phyloP scores from a whole-genome alignment of 345 rosid genomes.

The Pseudoturritis turrita region DNA sequence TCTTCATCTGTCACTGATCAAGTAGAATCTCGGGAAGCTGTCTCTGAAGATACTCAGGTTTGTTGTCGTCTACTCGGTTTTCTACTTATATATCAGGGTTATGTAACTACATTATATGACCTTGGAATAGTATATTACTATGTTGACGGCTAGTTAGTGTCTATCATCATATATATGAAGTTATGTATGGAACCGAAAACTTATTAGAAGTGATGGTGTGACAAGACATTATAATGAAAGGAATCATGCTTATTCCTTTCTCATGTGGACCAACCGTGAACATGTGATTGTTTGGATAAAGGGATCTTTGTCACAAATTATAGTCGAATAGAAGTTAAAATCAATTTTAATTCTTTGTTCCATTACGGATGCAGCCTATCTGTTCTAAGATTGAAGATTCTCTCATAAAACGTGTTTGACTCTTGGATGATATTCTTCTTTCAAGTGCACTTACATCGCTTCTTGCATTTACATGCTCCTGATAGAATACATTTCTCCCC shows the following conservation, averaged over 20 bases:
- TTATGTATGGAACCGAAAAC: background rate
- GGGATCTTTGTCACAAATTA: background rate
- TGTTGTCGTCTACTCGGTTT: background rate
- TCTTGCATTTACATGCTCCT: background rate
- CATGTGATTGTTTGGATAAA: background rate
- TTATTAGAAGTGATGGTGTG: background rate
- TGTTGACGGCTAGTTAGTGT: background rate
- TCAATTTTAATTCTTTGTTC: background rate
- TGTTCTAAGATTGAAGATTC: background rate
- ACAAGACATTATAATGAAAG: background rate
- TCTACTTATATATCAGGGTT: background rate
- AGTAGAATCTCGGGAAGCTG: conserved; percentile 33
- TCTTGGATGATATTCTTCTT: background rate
- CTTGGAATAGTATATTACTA: background rate
- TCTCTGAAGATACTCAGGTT: conserved; percentile 55
- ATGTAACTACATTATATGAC: background rate
- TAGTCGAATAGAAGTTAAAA: background rate
- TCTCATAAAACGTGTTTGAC: background rate
- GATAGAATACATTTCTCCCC: background rate
- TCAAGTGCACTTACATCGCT: background rate
- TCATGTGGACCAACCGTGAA: background rate
- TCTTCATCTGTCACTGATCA: conserved; percentile 48
- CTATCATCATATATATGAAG: background rate
- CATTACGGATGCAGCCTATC: background rate
- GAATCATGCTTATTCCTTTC: background rate